Conservation (phyloP, 305 asterid genomes). For the Ilex paraguariensis region DNA sequence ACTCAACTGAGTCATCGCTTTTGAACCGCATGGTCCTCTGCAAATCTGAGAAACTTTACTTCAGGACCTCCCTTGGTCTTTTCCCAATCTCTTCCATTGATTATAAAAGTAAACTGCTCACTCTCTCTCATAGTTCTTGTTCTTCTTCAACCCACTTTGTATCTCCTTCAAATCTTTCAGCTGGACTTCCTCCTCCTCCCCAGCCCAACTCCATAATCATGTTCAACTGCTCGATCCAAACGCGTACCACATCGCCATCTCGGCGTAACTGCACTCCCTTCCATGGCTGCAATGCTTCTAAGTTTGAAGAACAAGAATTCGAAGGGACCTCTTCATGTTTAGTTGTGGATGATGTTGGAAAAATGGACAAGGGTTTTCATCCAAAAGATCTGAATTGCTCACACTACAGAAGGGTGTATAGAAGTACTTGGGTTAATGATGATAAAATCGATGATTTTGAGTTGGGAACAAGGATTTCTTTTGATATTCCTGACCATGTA, state of each 20-base stretch:
- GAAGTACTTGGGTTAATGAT: constrained; percentile 1
- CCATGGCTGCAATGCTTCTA: constrained; percentile 1
- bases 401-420: constrained; percentile 33
- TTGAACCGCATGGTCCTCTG: constrained; percentile 35
- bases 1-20: constrained; percentile 18
- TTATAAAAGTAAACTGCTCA: constrained; percentile 30
- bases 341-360: constrained; percentile 23
- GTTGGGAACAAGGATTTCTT: constrained; percentile 46
- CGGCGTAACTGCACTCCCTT: constrained; percentile 11
- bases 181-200: constrained; percentile 35
- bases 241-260: neutral
- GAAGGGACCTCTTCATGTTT: constrained; percentile 21
- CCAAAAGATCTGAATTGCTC: constrained; percentile 35
- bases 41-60: constrained; percentile 39
- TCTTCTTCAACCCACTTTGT: constrained; percentile 30
- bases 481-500: constrained; percentile 48
- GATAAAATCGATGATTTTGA: constrained; percentile 6
- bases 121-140: constrained; percentile 26
- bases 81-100: constrained; percentile 41
- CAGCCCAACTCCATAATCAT: constrained; percentile 34
- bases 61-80: constrained; percentile 42
- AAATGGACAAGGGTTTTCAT: constrained; percentile 20
- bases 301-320: neutral
- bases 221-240: constrained; percentile 28
- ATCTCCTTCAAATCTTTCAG: constrained; percentile 31